Percentiles rank a stretch among this genome's conserved stretches.
These are phyloP conservation scores for Coniochaeta sp. DNA, from an alignment of 2,329 filamentous ascomycete species.

Conservation along the genomic window DNA sequence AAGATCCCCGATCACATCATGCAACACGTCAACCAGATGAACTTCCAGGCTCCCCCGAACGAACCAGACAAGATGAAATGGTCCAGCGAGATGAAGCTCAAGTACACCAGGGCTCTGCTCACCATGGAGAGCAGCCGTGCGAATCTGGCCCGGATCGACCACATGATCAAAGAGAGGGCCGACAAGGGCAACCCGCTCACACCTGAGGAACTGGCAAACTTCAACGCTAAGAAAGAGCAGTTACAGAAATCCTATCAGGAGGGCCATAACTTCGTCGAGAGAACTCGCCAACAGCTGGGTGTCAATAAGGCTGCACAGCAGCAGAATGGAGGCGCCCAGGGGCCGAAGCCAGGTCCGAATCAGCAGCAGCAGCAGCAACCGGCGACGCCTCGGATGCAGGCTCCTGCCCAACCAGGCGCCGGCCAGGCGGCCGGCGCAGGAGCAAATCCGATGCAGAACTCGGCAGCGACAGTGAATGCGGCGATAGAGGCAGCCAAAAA, in stretches of 20 bases:
- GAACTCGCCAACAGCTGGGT: slow-evolving; percentile 38
- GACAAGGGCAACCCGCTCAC: slow-evolving; percentile 34
- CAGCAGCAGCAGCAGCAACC: slow-evolving; percentile 9
- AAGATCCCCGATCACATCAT: slow-evolving; percentile 21
- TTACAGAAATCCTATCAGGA: slow-evolving; percentile 37
- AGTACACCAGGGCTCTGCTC: slow-evolving; percentile 39
- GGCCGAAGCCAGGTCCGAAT: slow-evolving; percentile 6
- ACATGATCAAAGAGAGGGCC: slow-evolving; percentile 30
- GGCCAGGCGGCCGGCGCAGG: slow-evolving; percentile 2
- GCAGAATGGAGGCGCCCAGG: slow-evolving; percentile 9
- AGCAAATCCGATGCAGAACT: slow-evolving; percentile 20
- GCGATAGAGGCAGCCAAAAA: slow-evolving; percentile 38
- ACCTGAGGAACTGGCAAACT: slow-evolving; percentile 38
- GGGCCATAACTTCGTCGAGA: slow-evolving; percentile 39
- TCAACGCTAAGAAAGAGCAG: slow-evolving; percentile 34
- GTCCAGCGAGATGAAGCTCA: slow-evolving; percentile 37
- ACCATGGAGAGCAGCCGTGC: slow-evolving; percentile 38
- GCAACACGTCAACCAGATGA: slow-evolving; percentile 39
- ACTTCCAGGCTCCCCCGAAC: slow-evolving; percentile 35
- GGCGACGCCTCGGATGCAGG: slow-evolving; percentile 4
- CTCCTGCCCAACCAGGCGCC: neutral
- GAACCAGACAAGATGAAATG: slow-evolving; percentile 37
- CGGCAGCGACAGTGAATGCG: slow-evolving; percentile 31
- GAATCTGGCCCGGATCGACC: slow-evolving; percentile 34
- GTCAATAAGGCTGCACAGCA: slow-evolving; percentile 9